A percentile compares a stretch with the other conserved stretches of the same genome.
phyloP scores from a whole-genome alignment of 129 eudicot species.

The Mikania micrantha region DNA sequence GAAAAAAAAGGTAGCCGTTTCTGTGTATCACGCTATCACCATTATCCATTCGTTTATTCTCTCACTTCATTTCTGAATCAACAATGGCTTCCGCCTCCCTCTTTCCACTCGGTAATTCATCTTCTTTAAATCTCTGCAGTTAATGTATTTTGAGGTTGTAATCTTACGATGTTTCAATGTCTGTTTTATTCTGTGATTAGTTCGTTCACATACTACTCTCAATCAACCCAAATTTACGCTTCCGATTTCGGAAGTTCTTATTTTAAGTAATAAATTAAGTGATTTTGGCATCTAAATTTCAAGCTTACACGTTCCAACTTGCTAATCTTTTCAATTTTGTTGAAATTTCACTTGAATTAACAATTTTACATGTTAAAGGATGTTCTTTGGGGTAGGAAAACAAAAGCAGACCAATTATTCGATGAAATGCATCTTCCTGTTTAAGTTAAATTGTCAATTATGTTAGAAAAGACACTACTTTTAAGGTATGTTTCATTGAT shows the following conservation, averaged over 20 bases:
- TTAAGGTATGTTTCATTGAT: slow-evolving; percentile 3
- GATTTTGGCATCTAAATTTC: neutral
- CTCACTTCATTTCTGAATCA: slow-evolving; percentile 3
- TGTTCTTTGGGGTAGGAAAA: too few relatives aligned
- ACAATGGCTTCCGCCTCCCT: slow-evolving; percentile 30
- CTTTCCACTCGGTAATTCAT: slow-evolving; percentile 31
- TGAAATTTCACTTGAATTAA: neutral
- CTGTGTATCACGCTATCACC: neutral
- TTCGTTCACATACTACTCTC: neutral
- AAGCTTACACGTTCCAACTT: neutral
- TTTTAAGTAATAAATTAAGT: neutral
- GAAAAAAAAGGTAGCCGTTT: slow-evolving; percentile 13
- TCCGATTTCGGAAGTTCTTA: neutral
- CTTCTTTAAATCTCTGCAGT: neutral
- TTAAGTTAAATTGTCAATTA: neutral
- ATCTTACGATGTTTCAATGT: neutral
- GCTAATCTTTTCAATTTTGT: neutral
- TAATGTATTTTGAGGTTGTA: neutral
- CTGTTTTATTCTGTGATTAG: slow-evolving; percentile 3
- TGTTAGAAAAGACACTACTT: neutral
- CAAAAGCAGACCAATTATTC: neutral
- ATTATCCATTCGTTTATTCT: slow-evolving; percentile 21
- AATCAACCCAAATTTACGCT: neutral
- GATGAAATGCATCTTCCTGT: neutral
- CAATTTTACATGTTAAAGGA: too few relatives aligned